Percentiles rank a stretch among this genome's conserved stretches.
These are phyloP conservation scores for Tylopilus sp. DNA, from an alignment of 1,284 basidiomycete species.

Conservation along the genomic window DNA sequence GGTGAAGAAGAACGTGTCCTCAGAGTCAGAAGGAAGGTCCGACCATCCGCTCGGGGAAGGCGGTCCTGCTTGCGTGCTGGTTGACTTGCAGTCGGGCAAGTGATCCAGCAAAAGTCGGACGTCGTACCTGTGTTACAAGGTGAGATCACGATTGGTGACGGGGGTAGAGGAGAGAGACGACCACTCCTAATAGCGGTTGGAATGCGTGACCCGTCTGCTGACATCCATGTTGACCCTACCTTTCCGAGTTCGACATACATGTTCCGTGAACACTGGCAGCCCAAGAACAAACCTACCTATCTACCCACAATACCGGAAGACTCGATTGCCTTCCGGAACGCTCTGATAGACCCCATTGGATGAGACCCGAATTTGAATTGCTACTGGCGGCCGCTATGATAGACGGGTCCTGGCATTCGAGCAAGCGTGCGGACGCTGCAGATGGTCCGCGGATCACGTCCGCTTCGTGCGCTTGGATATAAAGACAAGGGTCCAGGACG, in stretches of 20 bases:
- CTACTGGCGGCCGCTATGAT: slow-evolving; percentile 18
- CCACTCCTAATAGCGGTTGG: slow-evolving; percentile 16
- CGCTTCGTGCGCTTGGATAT: slow-evolving; percentile 71
- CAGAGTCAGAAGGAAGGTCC: slow-evolving; percentile 79
- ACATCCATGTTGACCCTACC: slow-evolving; percentile 18
- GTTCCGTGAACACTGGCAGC: slow-evolving; percentile 18
- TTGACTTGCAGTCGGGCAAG: slow-evolving; percentile 39
- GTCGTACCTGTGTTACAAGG: slow-evolving; percentile 67
- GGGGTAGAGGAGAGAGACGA: slow-evolving; percentile 25
- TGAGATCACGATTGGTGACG: slow-evolving; percentile 19
- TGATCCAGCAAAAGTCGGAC: slow-evolving; percentile 73
- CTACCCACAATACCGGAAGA: slow-evolving; percentile 65
- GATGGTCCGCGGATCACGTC: slow-evolving; percentile 61
- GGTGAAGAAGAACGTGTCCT: slow-evolving; percentile 80
- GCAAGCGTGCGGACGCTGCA: slow-evolving; percentile 50
- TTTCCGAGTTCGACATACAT: slow-evolving; percentile 16
- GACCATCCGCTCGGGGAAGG: slow-evolving; percentile 73
- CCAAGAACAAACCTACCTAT: slow-evolving; percentile 53
- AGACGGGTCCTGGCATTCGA: slow-evolving; percentile 50
- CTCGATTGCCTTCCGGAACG: slow-evolving; percentile 10
- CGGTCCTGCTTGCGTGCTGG: slow-evolving; percentile 17
- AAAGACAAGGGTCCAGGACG: slow-evolving; percentile 48
- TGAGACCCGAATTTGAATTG: slow-evolving; percentile 51
- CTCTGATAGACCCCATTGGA: slow-evolving; percentile 49
- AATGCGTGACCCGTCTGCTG: slow-evolving; percentile 15